Base-by-base conservation (phyloP, 495 filamentous ascomycete genomes). In the Usnea hakonensis region DNA sequence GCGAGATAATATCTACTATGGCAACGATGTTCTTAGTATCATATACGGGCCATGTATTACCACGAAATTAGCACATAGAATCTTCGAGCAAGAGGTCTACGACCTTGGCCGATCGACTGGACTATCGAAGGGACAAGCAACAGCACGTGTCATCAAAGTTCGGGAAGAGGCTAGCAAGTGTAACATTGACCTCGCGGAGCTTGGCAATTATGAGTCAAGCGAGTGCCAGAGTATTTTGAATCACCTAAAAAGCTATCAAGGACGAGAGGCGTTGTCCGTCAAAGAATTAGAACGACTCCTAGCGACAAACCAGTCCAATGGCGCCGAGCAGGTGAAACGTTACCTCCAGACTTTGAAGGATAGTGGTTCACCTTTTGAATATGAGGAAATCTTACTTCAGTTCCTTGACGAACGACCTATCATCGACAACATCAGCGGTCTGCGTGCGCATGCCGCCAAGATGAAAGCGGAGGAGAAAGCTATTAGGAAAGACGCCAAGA, bases 31-130 rank as follows among this genome's bases (percentile, higher is more conserved):
- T n/a, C n/a, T n/a, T n/a, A n/a, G n/a, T n/a, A n/a, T n/a, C n/a
- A n/a, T n/a, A n/a, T n/a, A n/a, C n/a, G n/a, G n/a, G n/a, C n/a
- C n/a, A n/a, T 23, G 17, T 50, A 14, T 11, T 26, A 46, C 28
- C 26, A 48, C 46, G 13, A 58, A 44, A 28, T 57, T 58, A 23
- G 57, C 62, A 17, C 56, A 65, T 32, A 46, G 60, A 43, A 54
- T 63, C 9, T 72, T 67, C 43, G 50, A 67, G 53, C 58, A 57
- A 28, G 70, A 73, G 40, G 60, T 73, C 1, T 66, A 71, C 37
- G 68, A 64, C 23, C 69, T 64, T 43, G 62, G 62, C 9, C 37
- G 60, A 17, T 58, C 57, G 5, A 32, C 69, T 10, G 68, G 69
- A 16, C 58, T 71, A 4, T 53, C n/a, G 0, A 61, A 44, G 41